phyloP scores from a whole-genome alignment of 805 yeast species.

The Cyberlindnera americana region DNA sequence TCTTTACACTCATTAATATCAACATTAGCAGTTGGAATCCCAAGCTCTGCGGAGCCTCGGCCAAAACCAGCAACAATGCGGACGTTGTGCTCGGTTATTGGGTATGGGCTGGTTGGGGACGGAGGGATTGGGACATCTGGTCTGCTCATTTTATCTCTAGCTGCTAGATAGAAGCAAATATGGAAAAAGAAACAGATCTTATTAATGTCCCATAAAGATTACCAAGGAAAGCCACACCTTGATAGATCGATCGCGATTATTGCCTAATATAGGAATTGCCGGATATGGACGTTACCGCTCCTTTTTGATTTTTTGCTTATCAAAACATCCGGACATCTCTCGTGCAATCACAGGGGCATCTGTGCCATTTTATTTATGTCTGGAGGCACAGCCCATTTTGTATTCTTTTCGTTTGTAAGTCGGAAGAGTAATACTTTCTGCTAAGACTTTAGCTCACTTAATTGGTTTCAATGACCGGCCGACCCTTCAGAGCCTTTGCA shows the following conservation, averaged over 20 bases:
- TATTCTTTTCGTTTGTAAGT: too few species aligned
- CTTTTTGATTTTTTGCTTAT: not conserved
- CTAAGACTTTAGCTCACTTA: too few species aligned
- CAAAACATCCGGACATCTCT: not conserved
- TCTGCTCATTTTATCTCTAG: constrained; percentile 20
- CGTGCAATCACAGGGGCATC: too few species aligned
- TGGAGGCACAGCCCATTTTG: too few species aligned
- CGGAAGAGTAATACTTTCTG: too few species aligned
- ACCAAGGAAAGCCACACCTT: not conserved
- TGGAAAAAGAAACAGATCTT: not conserved
- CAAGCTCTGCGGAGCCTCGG: constrained; percentile 89
- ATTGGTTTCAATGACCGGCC: not conserved
- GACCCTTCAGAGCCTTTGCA: too few species aligned
- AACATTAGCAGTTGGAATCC: constrained; percentile 93
- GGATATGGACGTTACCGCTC: not conserved
- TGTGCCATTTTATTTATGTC: too few species aligned
- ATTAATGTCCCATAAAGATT: too few species aligned
- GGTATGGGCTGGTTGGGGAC: constrained; percentile 43
- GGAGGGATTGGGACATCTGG: constrained; percentile 35
- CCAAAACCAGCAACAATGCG: constrained; percentile 83
- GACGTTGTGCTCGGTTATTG: constrained; percentile 43
- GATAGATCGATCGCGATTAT: not conserved
- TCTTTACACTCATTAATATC: constrained; percentile 47
- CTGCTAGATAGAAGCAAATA: not conserved
- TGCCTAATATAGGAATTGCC: not conserved